phyloP scores from a whole-genome alignment of 352 stramenopile species.

The Phytophthora hibernalis region DNA sequence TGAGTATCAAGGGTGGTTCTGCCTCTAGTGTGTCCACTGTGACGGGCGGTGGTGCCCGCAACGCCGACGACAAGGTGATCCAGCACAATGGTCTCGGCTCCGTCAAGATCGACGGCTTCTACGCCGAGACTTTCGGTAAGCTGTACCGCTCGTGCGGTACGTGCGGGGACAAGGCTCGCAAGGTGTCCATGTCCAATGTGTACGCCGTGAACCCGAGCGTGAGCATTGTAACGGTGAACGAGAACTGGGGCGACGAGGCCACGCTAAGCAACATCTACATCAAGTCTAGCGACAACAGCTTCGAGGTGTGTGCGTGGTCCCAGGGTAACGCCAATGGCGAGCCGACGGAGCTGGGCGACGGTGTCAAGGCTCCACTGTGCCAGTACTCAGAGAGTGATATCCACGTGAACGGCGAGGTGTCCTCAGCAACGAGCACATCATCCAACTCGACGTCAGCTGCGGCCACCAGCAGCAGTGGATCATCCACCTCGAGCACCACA shows the following conservation, averaged over 20 bases:
- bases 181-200: not conserved
- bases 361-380: conserved; percentile 22
- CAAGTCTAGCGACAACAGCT: not conserved
- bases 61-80: conserved; percentile 41
- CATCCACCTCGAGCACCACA: too few species aligned
- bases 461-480: too few species aligned
- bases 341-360: conserved; percentile 35
- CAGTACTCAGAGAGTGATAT: conserved; percentile 33
- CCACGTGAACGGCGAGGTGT: conserved; percentile 19
- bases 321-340: conserved; percentile 24
- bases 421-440: not conserved
- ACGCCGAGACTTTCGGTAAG: conserved; percentile 17
- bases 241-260: conserved; percentile 44
- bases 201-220: conserved; percentile 37
- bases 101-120: not conserved
- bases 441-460: too few species aligned
- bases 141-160: conserved; percentile 37
- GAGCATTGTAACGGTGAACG: conserved; percentile 46
- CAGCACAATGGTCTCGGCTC: not conserved
- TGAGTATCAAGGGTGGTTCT: conserved; percentile 51
- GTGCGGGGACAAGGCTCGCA: not conserved
- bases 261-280: conserved; percentile 42
- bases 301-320: conserved; percentile 40
- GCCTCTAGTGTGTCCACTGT: conserved; percentile 40
- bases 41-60: conserved; percentile 46